phyloP scores from a whole-genome alignment of 106 monocot genomes.

The Dendrobium nobile region DNA sequence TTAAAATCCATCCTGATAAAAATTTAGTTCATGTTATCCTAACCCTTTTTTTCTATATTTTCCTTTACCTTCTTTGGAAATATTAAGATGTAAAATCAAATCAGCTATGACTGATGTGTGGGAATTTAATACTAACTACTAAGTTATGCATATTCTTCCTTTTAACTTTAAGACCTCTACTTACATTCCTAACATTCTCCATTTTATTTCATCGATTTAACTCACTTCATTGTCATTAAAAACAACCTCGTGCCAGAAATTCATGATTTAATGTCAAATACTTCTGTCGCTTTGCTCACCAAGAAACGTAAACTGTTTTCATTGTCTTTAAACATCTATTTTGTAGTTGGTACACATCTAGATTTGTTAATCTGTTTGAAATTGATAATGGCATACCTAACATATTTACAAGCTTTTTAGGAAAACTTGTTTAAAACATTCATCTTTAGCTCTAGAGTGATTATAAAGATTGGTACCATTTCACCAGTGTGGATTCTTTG shows the following conservation, averaged over 20 bases:
- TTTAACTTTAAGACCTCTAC: background rate
- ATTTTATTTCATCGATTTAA: background rate
- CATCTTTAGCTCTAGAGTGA: background rate
- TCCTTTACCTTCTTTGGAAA: no score
- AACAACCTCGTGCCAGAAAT: background rate
- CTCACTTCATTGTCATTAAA: background rate
- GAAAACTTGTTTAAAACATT: background rate
- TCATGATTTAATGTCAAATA: background rate
- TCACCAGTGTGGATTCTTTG: background rate
- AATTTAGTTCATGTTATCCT: no score
- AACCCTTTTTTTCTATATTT: no score
- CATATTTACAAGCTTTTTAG: background rate
- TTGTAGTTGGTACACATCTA: background rate
- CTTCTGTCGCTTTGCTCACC: background rate
- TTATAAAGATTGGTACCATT: background rate
- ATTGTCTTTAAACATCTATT: background rate
- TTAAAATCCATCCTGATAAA: no score
- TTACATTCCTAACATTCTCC: background rate
- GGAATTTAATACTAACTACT: no score
- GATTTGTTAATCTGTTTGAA: no score
- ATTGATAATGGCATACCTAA: background rate
- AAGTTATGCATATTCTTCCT: background rate
- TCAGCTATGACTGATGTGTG: no score
- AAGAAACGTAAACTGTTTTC: background rate
- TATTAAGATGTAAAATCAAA: no score